Evolutionary conservation across 2,329 filamentous ascomycete genomes (phyloP).

Genomic region (Aspergillus thermomutatus): DNA sequence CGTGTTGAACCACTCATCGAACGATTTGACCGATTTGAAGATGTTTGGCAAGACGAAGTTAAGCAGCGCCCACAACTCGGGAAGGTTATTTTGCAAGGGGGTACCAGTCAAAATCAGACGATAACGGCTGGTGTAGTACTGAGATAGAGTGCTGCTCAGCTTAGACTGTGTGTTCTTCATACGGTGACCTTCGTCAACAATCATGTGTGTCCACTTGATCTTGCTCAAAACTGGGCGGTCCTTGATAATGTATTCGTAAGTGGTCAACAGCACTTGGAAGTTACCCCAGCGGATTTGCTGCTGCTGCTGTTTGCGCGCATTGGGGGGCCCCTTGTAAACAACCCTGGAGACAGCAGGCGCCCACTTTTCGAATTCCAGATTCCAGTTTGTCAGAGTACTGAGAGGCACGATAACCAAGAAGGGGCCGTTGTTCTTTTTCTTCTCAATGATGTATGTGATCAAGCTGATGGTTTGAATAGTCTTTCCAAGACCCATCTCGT

Average conservation of each 20-base stretch:
- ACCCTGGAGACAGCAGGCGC: conserved; percentile 81
- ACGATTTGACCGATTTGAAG: conserved; percentile 98
- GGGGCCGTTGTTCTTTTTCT: conserved; percentile 85
- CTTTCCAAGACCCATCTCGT: conserved; percentile 99
- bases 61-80: conserved; percentile 94
- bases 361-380: conserved; percentile 98
- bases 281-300: conserved; percentile 90
- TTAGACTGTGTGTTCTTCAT: conserved; percentile 99
- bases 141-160: conserved; percentile 87
- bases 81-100: conserved; percentile 92
- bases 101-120: conserved; percentile 97
- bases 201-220: conserved; percentile 99
- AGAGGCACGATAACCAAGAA: conserved; percentile 96
- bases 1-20: conserved; percentile 99
- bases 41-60: conserved; percentile 98
- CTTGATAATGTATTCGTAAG: conserved; percentile 99
- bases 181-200: conserved; percentile 97
- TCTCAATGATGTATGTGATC: conserved; percentile 95
- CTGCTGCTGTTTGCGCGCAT: conserved; percentile 81
- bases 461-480: conserved; percentile 98
- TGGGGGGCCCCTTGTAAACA: conserved; percentile 95
- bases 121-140: conserved; percentile 93
- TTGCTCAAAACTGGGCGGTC: conserved; percentile 92
- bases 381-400: conserved; percentile 98
- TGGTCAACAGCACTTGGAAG: conserved; percentile 95